A percentile compares a stretch with the other conserved stretches of the same genome.
Conservation (phyloP, 306 rosid genomes). For the Inga leiocalycina region DNA sequence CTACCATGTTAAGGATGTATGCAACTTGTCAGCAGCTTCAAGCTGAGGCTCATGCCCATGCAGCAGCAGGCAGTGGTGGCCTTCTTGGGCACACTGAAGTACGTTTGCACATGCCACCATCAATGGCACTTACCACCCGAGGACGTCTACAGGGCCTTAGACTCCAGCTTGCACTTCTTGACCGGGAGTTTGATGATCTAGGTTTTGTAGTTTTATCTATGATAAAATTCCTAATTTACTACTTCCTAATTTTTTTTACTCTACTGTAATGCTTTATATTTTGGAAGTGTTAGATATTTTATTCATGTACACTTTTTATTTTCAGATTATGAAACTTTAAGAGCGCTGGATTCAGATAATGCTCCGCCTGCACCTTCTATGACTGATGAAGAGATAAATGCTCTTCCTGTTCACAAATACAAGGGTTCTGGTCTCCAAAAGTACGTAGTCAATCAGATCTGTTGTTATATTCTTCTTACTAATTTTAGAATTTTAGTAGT, state of each 20-base stretch:
- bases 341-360: constrained; percentile 81
- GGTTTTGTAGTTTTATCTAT: constrained; percentile 43
- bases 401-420: constrained; percentile 81
- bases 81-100: constrained; percentile 89
- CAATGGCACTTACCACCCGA: constrained; percentile 82
- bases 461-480: neutral
- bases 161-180: constrained; percentile 98
- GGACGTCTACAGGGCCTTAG: constrained; percentile 96
- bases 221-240: neutral
- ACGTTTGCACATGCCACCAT: constrained; percentile 88
- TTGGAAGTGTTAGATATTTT: constrained; percentile 2
- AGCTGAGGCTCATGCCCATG: constrained; percentile 96
- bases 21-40: constrained; percentile 99
- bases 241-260: neutral
- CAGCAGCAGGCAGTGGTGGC: constrained; percentile 85
- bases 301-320: neutral
- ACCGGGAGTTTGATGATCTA: constrained; percentile 94
- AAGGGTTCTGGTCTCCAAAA: constrained; percentile 54
- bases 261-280: neutral
- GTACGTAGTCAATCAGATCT: constrained; percentile 45
- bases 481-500: neutral
- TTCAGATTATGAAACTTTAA: constrained; percentile 80
- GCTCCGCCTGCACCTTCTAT: constrained; percentile 64
- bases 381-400: constrained; percentile 83
- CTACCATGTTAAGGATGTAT: constrained; percentile 93